Evolutionary conservation across 371 early-diverging fungal species (phyloP).

Genomic region (Mortierella sp.): DNA sequence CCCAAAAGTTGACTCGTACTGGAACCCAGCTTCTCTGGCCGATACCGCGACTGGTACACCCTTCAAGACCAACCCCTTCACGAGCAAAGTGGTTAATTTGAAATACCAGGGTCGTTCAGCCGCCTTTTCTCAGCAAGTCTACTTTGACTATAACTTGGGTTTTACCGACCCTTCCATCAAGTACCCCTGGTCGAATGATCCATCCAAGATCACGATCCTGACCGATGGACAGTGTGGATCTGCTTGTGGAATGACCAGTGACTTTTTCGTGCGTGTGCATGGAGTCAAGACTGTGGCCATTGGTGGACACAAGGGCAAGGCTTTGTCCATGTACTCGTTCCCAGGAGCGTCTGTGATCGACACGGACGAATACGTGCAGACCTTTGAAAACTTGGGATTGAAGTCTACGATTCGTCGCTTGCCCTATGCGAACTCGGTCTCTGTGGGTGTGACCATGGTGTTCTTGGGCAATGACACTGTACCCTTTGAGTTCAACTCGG

Average conservation of each 20-base stretch:
- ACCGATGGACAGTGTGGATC: slow-evolving; percentile 38
- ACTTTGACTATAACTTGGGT: not conserved
- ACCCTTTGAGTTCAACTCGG: slow-evolving; percentile 24
- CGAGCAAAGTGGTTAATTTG: not conserved
- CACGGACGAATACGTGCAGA: not conserved
- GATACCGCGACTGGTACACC: not conserved
- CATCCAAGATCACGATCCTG: slow-evolving; percentile 21
- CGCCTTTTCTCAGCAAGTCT: slow-evolving; percentile 16
- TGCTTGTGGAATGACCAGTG: slow-evolving; percentile 28
- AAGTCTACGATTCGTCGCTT: not conserved
- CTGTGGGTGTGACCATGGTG: not conserved
- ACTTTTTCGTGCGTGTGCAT: slow-evolving; percentile 7
- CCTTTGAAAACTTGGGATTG: slow-evolving; percentile 2
- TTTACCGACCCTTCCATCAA: not conserved
- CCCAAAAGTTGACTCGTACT: not conserved
- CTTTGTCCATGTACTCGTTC: slow-evolving; percentile 32
- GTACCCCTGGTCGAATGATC: slow-evolving; percentile 22
- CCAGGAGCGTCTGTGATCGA: slow-evolving; percentile 15
- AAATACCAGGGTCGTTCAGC: slow-evolving; percentile 14
- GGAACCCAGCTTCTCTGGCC: not conserved
- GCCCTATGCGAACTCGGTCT: slow-evolving; percentile 8
- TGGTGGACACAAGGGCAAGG: slow-evolving; percentile 12
- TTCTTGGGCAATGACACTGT: slow-evolving; percentile 5
- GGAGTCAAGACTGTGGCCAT: slow-evolving; percentile 25
- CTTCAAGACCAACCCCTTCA: slow-evolving; percentile 17